Evolutionary conservation across 2,329 filamentous ascomycete species (phyloP).

Genomic region (Ambrosiella cleistominuta): DNA sequence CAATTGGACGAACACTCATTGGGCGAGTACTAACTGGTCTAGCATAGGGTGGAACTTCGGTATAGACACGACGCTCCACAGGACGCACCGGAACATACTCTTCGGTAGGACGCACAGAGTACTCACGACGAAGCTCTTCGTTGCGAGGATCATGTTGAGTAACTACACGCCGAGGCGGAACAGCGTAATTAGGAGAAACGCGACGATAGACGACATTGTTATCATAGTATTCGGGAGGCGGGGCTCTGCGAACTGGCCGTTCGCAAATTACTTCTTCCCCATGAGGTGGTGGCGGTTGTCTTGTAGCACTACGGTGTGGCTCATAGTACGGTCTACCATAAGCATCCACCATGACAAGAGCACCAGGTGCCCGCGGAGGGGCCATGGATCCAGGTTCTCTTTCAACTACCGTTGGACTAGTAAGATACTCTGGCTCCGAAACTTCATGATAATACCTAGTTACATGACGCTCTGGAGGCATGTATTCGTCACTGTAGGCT

Average conservation of each 20-base stretch:
- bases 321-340: conserved; percentile 65
- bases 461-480: neutral
- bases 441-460: conserved; percentile 6
- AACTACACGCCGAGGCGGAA: conserved; percentile 36
- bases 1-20: conserved; percentile 17
- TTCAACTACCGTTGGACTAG: conserved; percentile 2
- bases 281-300: conserved; percentile 1
- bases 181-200: conserved; percentile 29
- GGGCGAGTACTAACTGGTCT: neutral
- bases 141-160: conserved; percentile 40
- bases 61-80: conserved; percentile 27
- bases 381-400: conserved; percentile 28
- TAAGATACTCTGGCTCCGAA: neutral
- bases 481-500: conserved; percentile 3
- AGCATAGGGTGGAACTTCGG: conserved; percentile 34
- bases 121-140: conserved; percentile 24
- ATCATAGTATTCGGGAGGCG: conserved; percentile 31
- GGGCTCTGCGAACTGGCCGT: conserved; percentile 27
- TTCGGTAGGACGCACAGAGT: conserved; percentile 20
- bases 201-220: conserved; percentile 32
- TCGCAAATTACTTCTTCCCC: conserved; percentile 45
- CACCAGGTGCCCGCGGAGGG: conserved; percentile 33
- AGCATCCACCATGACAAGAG: conserved; percentile 63
- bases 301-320: conserved; percentile 19
- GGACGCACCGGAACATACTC: conserved; percentile 33